Base-by-base conservation (phyloP, 805 yeast species). In the Starmerella vaccinii region DNA sequence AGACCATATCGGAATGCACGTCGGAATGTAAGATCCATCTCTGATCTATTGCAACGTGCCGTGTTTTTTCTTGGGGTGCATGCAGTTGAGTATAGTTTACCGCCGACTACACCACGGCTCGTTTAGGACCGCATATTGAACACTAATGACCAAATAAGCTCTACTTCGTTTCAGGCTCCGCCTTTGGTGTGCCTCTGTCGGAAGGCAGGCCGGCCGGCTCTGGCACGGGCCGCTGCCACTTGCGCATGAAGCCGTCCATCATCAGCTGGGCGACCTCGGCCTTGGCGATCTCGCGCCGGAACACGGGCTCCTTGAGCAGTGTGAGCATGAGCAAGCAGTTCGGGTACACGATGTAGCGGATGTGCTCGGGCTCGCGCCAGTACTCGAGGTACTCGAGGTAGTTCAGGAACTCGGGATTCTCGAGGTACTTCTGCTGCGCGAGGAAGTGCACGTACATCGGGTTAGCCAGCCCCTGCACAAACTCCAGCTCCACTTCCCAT, bases 401-500 rank as follows among this genome's bases (percentile, higher is more conserved):
- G 53, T 78, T 77, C 29, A 87, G 70, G 59, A 90, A 89, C 47
- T 76, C 75, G 26, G 75, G 79, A 60, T 84, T 82, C 59, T 82
- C 81, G 12, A 89, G 70, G 61, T 80, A 80, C 51, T 81, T 80
- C 58, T 81, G 84, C 65, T 89, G 96, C 2, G 96, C 95, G 23
- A 90, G 71, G 61, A 79, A 88, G 57, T 86, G 81, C 50, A 90
- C 73, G 63, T 89, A 90, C 64, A 83, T 95, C 41, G 90, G 80
- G 65, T 90, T 92, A 2, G 95, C 86, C 30, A 90, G 72, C 15
- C 95, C 82, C 67, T 90, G 97, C 3, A 90, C 94, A 67, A 90
- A 90, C 76, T 84, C 97, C n/a, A 85, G 72, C 59, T 85, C 95
- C 21, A 85, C 78, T 61, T 85, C 95, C 86, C 90, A 86, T 51